Base-by-base conservation (phyloP, 106 monocot species). In the Dactylorhiza incarnata region DNA sequence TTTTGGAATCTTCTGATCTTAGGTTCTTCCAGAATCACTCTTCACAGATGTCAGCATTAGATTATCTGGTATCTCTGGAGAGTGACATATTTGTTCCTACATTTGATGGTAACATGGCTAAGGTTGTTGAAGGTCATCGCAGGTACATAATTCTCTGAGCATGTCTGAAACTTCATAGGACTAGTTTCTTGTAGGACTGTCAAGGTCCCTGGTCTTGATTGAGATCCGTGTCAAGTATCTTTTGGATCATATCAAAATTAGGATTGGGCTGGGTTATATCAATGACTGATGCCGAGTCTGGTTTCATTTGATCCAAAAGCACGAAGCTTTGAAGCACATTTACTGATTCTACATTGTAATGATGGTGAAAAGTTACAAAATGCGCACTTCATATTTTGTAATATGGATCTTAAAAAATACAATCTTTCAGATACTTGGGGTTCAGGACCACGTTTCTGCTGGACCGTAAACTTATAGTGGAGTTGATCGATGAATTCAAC, bases 101-200 rank as follows among this genome's bases (percentile, higher is more conserved):
- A 29, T 94, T 91, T 76, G 94, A 91, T 78, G 94, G 94, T n/a
- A 94, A 94, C 78, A 94, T 94, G 94, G 94, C 94, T 19, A 91
- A 87, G 82, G 90, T 96, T 79, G 95, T 96, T 12, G 95, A 96
- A 84, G 95, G 95, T 37, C 95, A 95, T 82, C 86, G 95, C 66
- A 92, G 95, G 92, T 92, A 86, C 26, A 58, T n/a, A n/a, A 9
- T 68, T 7, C 16, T 15, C 45, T 67, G 11, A 67, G 0, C 66
- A 29, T 61, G 4, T 72, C 16, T 22, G 16, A 3, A 61, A 61
- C 7, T 61, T 61, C 9, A 20, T 5, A 61, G 4, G 22, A n/a
- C 4, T 61, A 20, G 0, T 61, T 61, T 17, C 23, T 8, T 20
- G 1, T 67, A 1, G n/a, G n/a, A n/a, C n/a, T n/a, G n/a, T n/a